phyloP scores from a whole-genome alignment of 768 basidiomycete species.

The Hortiboletus campestris region DNA sequence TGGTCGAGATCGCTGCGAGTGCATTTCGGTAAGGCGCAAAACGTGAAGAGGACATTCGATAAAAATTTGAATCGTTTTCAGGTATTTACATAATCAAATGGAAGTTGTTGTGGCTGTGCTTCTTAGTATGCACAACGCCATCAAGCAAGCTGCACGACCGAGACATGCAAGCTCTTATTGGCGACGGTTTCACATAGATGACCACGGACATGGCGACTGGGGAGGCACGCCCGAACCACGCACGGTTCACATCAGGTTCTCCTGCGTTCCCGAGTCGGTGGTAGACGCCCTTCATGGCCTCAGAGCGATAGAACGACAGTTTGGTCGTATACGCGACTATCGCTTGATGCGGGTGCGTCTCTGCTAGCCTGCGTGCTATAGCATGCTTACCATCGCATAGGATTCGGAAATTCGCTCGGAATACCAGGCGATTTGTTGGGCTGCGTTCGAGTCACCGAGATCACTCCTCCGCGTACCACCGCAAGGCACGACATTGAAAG shows the following conservation, averaged over 20 bases:
- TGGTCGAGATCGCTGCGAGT: constrained; percentile 57
- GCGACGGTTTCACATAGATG: constrained; percentile 24
- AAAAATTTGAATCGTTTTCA: constrained; percentile 3
- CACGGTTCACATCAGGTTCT: constrained; percentile 41
- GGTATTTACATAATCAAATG: constrained; percentile 22
- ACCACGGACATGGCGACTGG: constrained; percentile 21
- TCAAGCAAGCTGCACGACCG: constrained; percentile 7
- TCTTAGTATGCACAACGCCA: neutral
- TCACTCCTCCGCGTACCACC: constrained; percentile 38
- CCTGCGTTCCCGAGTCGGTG: constrained; percentile 42
- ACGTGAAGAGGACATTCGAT: constrained; percentile 27
- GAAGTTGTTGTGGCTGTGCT: constrained; percentile 14
- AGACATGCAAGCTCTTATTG: constrained; percentile 1
- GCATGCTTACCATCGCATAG: constrained; percentile 28
- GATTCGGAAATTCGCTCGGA: constrained; percentile 44
- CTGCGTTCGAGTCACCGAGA: constrained; percentile 45
- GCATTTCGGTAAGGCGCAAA: constrained; percentile 51
- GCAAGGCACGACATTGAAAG: constrained; percentile 30
- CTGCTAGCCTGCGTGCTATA: neutral
- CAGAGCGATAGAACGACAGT: constrained; percentile 54
- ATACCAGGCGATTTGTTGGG: constrained; percentile 44
- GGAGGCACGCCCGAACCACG: constrained; percentile 7
- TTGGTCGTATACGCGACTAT: constrained; percentile 47
- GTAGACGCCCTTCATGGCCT: constrained; percentile 51
- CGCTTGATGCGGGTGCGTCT: constrained; percentile 40